Evolutionary conservation across 1,139 yeast genomes (phyloP).

Genomic region (Zygoascus hellenicus): DNA sequence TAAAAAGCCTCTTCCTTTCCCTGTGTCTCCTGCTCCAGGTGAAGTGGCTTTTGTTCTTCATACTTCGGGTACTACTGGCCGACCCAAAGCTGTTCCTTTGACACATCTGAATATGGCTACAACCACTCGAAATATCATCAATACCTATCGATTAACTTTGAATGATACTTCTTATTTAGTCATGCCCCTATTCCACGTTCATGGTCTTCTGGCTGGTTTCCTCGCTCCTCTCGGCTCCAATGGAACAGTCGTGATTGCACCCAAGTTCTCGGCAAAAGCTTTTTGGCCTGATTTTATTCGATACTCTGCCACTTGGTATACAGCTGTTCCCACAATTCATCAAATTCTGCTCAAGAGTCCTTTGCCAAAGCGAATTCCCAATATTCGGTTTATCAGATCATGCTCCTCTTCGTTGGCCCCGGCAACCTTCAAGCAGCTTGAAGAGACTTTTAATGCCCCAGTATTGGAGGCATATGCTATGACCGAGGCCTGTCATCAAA

Average conservation of each 20-base stretch:
- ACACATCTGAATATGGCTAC: conserved; percentile 55
- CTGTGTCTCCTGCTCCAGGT: conserved; percentile 39
- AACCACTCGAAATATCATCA: conserved; percentile 50
- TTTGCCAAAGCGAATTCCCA: conserved; percentile 45
- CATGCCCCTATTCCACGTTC: conserved; percentile 72
- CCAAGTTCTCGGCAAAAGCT: conserved; percentile 49
- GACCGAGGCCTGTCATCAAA: conserved; percentile 70
- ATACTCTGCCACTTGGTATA: conserved; percentile 56
- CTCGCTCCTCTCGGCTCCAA: conserved; percentile 54
- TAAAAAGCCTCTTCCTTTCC: conserved; percentile 24
- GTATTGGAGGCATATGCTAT: conserved; percentile 72
- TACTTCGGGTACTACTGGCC: conserved; percentile 68
- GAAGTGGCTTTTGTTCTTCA: conserved; percentile 60
- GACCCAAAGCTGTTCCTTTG: conserved; percentile 66
- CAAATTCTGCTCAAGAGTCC: conserved; percentile 50
- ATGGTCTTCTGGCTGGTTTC: conserved; percentile 59
- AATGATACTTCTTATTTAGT: conserved; percentile 53
- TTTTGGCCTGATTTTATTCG: conserved; percentile 53
- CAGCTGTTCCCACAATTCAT: conserved; percentile 71
- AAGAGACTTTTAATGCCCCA: conserved; percentile 52
- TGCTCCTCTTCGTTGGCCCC: conserved; percentile 67
- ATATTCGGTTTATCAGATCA: conserved; percentile 57
- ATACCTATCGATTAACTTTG: conserved; percentile 46
- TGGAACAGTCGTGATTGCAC: conserved; percentile 56
- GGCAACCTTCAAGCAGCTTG: conserved; percentile 50